Conservation (phyloP, 2,329 filamentous ascomycete species). For the Aotearoamyces nothofagi region DNA sequence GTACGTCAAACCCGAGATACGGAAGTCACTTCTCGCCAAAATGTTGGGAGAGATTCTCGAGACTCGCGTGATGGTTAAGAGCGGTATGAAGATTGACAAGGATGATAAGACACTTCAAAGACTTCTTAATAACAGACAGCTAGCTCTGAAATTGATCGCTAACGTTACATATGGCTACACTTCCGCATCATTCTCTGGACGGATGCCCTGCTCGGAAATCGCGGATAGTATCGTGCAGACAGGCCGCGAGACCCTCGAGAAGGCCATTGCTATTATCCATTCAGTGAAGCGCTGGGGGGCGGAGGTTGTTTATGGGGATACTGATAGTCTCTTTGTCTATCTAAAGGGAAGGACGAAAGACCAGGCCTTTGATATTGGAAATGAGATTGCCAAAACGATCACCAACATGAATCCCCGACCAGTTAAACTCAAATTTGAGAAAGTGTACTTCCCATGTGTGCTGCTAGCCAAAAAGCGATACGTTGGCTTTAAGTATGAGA, state of each 20-base stretch:
- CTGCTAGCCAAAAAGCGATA: slow-evolving; percentile 95
- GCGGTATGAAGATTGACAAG: slow-evolving; percentile 87
- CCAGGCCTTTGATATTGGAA: slow-evolving; percentile 82
- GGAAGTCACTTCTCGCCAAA: slow-evolving; percentile 83
- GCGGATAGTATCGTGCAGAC: slow-evolving; percentile 97
- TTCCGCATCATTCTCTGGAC: slow-evolving; percentile 87
- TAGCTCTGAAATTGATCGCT: slow-evolving; percentile 91
- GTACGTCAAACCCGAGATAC: slow-evolving; percentile 72
- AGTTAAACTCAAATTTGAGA: slow-evolving; percentile 94
- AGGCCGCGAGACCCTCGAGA: slow-evolving; percentile 84
- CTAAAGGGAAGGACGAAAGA: slow-evolving; percentile 75
- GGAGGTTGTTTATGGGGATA: slow-evolving; percentile 96
- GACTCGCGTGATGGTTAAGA: slow-evolving; percentile 95
- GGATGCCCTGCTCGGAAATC: slow-evolving; percentile 97
- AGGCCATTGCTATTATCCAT: slow-evolving; percentile 85
- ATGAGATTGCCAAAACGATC: slow-evolving; percentile 78
- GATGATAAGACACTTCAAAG: slow-evolving; percentile 75
- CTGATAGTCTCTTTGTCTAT: slow-evolving; percentile 85
- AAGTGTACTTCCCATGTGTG: slow-evolving; percentile 92
- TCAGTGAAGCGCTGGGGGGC: slow-evolving; percentile 77
- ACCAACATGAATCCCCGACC: slow-evolving; percentile 84
- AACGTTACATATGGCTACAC: slow-evolving; percentile 98
- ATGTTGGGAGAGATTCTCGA: slow-evolving; percentile 95
- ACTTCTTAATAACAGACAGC: slow-evolving; percentile 80
- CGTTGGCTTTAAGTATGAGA: slow-evolving; percentile 94